Base-by-base conservation (phyloP, 176 grass and related monocot species). In the Echinochloa phyllopogon region DNA sequence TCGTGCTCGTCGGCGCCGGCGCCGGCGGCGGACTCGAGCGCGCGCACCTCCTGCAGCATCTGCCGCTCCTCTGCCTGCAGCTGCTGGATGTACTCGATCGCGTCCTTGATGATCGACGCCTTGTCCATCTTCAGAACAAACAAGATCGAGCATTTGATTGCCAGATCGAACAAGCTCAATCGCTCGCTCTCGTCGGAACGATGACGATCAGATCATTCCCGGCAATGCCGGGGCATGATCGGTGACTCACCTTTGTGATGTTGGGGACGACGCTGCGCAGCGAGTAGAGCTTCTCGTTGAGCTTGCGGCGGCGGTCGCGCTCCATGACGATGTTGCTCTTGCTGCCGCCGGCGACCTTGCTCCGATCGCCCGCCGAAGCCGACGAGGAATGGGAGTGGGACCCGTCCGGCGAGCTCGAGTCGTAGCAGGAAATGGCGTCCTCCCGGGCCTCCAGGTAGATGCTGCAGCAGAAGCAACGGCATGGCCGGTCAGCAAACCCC, bases 71-170 rank as follows among this genome's bases (percentile, higher is more conserved):
- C 88, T 8, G 91, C 88, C 78, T 99, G 94, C 8, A 99, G 84
- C 41, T 78, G 18, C 80, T 96, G 60, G 87, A 99, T 92, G 90
- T 96, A 99, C 21, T 87, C 83, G 62, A 99, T 99, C 9, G 96
- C 96, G 75, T 99, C 96, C 84, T 87, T 96, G 80, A 99, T 72
- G 72, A 94, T 96, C 21, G 96, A 99, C 3, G 94, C 94, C 91
- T 96, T 99, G 80, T 99, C 96, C 94, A 99, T 94, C 96, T 98
- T 65, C 18, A 53, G 18, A 21, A 5, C 52, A 21, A 55, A 10
- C 3, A 17, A 50, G 41, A 43, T n/a, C 29, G 29, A 33, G 29
- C 29, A 33, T 33, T 33, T 33, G 29, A 33, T 33, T 33, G 29
- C 29, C 29, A 33, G 29, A n/a, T n/a, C n/a, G n/a, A 2, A 33